phyloP scores from a whole-genome alignment of 176 grass and related monocot genomes.

The Panicum miliaceum region DNA sequence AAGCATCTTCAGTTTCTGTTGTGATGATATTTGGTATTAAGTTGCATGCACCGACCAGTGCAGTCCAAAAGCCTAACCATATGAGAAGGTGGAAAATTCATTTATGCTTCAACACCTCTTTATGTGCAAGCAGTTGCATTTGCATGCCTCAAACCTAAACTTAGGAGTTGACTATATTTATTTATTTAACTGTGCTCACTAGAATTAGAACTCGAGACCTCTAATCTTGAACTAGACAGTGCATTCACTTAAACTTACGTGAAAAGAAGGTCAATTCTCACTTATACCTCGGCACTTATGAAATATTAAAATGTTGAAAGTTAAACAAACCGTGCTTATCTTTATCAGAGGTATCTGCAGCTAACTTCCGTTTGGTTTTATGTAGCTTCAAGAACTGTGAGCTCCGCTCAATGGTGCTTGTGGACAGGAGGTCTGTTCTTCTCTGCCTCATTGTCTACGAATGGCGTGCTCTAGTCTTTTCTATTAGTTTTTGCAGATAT shows the following conservation, averaged over 20 bases:
- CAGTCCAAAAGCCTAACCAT: too few relatives aligned
- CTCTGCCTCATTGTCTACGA: background rate
- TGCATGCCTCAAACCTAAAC: too few relatives aligned
- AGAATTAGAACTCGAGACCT: too few relatives aligned
- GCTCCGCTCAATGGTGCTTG: slow-evolving; percentile 78
- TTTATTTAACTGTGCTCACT: too few relatives aligned
- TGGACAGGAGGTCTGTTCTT: slow-evolving; percentile 67
- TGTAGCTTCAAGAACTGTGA: slow-evolving; percentile 87
- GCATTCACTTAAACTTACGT: background rate
- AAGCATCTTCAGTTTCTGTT: too few relatives aligned
- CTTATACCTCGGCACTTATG: background rate
- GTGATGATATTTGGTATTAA: too few relatives aligned
- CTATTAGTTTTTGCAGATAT: background rate
- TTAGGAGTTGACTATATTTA: too few relatives aligned
- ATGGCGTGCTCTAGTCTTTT: background rate
- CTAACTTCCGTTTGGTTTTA: slow-evolving; percentile 33
- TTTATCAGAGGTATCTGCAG: background rate
- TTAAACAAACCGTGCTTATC: background rate
- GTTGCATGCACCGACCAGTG: too few relatives aligned
- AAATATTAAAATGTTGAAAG: background rate
- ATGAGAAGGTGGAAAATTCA: too few relatives aligned
- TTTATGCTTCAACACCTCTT: too few relatives aligned
- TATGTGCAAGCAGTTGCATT: too few relatives aligned
- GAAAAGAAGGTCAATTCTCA: background rate
- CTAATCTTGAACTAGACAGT: too few relatives aligned